A percentile compares a stretch with the other conserved stretches of the same genome.
phyloP scores from a whole-genome alignment of 1,284 basidiomycete species.

The Volvariella surrecta region DNA sequence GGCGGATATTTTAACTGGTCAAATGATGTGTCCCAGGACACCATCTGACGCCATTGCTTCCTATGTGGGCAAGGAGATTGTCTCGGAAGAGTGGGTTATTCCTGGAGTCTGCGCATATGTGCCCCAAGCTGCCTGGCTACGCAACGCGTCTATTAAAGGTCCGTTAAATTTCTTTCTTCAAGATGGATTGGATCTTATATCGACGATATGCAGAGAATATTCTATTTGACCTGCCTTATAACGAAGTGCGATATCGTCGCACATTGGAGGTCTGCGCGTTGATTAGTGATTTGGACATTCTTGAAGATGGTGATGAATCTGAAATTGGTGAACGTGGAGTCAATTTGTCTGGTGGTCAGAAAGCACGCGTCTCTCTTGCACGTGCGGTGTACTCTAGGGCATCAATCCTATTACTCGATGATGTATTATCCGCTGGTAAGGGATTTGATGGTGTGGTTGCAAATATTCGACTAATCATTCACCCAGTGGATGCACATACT shows the following conservation, averaged over 20 bases:
- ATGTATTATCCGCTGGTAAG: conserved; percentile 70
- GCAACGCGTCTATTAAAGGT: conserved; percentile 89
- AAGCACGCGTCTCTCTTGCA: conserved; percentile 87
- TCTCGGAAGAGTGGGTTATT: conserved; percentile 68
- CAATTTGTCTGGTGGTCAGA: conserved; percentile 91
- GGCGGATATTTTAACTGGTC: conserved; percentile 77
- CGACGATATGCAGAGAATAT: conserved; percentile 67
- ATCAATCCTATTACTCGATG: conserved; percentile 80
- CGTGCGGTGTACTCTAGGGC: conserved; percentile 93
- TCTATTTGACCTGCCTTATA: conserved; percentile 78
- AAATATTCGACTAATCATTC: not conserved
- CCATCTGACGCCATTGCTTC: conserved; percentile 70
- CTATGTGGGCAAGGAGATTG: conserved; percentile 31
- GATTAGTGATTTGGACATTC: conserved; percentile 76
- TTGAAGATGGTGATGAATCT: conserved; percentile 92
- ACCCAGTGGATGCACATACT: conserved; percentile 77
- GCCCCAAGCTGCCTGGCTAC: conserved; percentile 85
- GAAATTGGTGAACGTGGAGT: conserved; percentile 87
- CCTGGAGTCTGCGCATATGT: conserved; percentile 82
- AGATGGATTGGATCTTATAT: not conserved
- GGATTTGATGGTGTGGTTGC: not conserved
- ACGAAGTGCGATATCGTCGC: conserved; percentile 69
- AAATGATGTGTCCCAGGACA: conserved; percentile 72
- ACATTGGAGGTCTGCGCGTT: conserved; percentile 58
- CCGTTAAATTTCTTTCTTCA: conserved; percentile 1